phyloP scores from a whole-genome alignment of 2,329 filamentous ascomycete species.

The Aspergillus pseudoterreus region DNA sequence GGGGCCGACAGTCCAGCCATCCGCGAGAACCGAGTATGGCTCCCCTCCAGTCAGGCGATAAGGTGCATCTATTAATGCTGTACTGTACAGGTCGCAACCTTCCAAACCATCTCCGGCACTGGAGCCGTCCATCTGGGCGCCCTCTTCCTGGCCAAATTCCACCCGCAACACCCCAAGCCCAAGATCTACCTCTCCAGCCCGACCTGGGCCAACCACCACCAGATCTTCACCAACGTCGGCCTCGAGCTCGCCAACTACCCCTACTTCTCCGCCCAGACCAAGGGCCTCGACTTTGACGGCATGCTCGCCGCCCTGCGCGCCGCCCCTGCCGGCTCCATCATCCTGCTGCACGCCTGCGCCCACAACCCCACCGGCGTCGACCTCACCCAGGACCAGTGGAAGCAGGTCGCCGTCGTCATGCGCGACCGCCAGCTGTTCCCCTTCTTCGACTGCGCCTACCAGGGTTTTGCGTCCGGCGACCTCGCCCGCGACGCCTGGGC shows the following conservation, averaged over 20 bases:
- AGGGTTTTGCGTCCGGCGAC: conserved; percentile 93
- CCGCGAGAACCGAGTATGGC: conserved; percentile 68
- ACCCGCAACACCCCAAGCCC: conserved; percentile 59
- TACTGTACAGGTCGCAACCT: conserved; percentile 55
- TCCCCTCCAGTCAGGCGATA: not conserved
- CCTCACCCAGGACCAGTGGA: conserved; percentile 91
- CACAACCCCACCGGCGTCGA: conserved; percentile 99
- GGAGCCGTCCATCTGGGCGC: conserved; percentile 91
- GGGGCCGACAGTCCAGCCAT: conserved; percentile 77
- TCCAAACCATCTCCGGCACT: conserved; percentile 97
- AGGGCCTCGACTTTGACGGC: conserved; percentile 86
- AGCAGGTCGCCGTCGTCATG: conserved; percentile 76
- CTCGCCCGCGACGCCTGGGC: conserved; percentile 81
- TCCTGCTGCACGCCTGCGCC: conserved; percentile 90
- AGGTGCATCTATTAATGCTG: too few relatives aligned
- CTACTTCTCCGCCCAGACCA: conserved; percentile 86
- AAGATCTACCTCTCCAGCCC: conserved; percentile 88
- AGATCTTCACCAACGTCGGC: conserved; percentile 91
- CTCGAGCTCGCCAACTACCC: conserved; percentile 79
- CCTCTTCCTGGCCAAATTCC: conserved; percentile 92
- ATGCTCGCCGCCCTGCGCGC: conserved; percentile 69
- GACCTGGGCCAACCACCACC: conserved; percentile 98
- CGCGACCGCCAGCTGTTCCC: conserved; percentile 81
- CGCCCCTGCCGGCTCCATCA: conserved; percentile 75
- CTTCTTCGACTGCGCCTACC: conserved; percentile 98